Evolutionary conservation across 257 asterid species (phyloP).

Genomic region (Marsdenia floribunda): DNA sequence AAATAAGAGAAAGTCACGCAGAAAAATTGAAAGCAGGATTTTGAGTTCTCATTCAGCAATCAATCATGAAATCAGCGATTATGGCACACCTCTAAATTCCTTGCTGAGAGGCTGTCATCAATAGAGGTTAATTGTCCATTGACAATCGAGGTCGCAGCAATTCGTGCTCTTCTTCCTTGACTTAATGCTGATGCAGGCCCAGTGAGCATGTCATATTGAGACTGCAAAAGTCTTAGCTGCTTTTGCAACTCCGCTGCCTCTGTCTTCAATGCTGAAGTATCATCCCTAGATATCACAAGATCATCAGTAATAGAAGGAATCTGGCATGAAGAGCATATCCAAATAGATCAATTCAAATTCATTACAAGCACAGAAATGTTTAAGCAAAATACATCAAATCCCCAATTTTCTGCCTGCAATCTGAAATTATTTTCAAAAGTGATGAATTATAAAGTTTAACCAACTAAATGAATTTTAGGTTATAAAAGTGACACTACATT

Average conservation of each 20-base stretch:
- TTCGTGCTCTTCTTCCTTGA: constrained; percentile 96
- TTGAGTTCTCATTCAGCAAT: neutral
- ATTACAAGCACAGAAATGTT: constrained; percentile 8
- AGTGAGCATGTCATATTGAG: constrained; percentile 79
- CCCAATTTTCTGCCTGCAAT: neutral
- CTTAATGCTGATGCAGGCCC: constrained; percentile 85
- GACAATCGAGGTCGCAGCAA: constrained; percentile 82
- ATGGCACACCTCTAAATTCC: constrained; percentile 77
- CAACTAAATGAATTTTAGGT: neutral
- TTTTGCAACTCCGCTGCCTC: constrained; percentile 93
- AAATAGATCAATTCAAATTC: constrained; percentile 7
- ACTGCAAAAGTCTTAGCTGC: constrained; percentile 77
- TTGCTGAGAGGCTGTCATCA: constrained; percentile 83
- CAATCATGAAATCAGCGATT: neutral
- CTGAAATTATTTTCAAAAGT: neutral
- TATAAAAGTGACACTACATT: neutral
- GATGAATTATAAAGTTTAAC: neutral
- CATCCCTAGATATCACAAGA: constrained; percentile 56
- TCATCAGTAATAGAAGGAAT: constrained; percentile 22
- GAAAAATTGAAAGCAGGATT: neutral
- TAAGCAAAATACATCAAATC: neutral
- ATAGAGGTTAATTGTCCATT: constrained; percentile 71
- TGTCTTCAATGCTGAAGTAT: constrained; percentile 72
- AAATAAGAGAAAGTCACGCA: neutral
- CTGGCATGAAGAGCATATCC: constrained; percentile 7